phyloP scores from a whole-genome alignment of 2,329 filamentous ascomycete genomes.

The Clonostachys sp. region DNA sequence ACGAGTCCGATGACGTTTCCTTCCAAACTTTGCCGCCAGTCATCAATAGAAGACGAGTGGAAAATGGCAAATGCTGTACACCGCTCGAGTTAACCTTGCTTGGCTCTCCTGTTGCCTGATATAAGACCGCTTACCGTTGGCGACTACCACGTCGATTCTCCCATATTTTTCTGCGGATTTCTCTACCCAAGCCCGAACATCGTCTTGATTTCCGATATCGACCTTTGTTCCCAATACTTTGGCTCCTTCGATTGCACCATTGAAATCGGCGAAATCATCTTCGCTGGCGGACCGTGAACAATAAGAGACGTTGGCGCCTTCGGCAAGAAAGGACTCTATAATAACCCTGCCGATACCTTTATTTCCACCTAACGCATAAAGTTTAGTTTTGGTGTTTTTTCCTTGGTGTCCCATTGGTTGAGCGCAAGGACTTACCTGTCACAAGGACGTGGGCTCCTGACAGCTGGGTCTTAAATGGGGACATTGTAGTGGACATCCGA shows the following conservation, averaged over 20 bases:
- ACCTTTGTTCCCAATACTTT: slow-evolving; percentile 10
- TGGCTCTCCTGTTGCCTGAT: neutral
- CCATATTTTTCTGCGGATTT: slow-evolving; percentile 10
- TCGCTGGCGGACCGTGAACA: slow-evolving; percentile 10
- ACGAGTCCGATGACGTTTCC: neutral
- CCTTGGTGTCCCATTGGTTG: too few relatives aligned
- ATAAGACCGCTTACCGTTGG: slow-evolving; percentile 8
- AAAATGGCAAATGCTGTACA: neutral
- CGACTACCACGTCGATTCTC: slow-evolving; percentile 13
- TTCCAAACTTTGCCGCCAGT: neutral
- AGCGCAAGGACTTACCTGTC: slow-evolving; percentile 3
- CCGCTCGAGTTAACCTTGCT: neutral
- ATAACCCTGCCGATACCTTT: slow-evolving; percentile 16
- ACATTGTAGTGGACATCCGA: slow-evolving; percentile 2
- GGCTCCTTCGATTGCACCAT: slow-evolving; percentile 3
- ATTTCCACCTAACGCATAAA: slow-evolving; percentile 8
- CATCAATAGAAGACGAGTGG: too few relatives aligned
- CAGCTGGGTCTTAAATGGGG: slow-evolving; percentile 7
- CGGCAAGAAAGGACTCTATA: slow-evolving; percentile 11
- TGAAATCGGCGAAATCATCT: slow-evolving; percentile 12
- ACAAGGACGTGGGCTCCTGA: slow-evolving; percentile 6
- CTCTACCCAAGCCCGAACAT: slow-evolving; percentile 9
- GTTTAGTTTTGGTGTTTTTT: neutral
- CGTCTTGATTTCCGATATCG: slow-evolving; percentile 9
- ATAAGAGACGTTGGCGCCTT: slow-evolving; percentile 18